A percentile compares a stretch with the other conserved stretches of the same genome.
phyloP scores from a whole-genome alignment of 2,329 filamentous ascomycete species.

The Fusarium humuli region DNA sequence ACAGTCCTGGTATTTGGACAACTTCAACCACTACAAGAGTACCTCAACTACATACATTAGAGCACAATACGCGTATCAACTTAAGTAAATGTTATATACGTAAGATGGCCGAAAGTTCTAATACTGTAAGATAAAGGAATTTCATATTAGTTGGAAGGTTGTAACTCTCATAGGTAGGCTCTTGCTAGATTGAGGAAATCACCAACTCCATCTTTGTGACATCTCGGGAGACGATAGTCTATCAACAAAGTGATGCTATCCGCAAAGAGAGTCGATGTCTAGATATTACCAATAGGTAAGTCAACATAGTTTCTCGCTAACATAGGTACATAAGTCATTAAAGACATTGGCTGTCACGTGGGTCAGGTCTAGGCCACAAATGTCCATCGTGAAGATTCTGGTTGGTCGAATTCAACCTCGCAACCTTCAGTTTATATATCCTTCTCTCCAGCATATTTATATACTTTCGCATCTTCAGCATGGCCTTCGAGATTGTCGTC shows the following conservation, averaged over 20 bases:
- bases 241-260: not conserved
- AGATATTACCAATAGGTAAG: not conserved
- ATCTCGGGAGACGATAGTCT: not conserved
- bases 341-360: constrained; percentile 23
- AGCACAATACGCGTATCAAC: not conserved
- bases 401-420: constrained; percentile 30
- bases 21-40: not conserved
- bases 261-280: not conserved
- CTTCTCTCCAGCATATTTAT: not conserved
- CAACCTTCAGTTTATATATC: constrained; percentile 8
- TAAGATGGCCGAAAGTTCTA: not conserved
- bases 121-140: not conserved
- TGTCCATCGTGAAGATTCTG: constrained; percentile 17
- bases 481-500: constrained; percentile 46
- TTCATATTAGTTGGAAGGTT: not conserved
- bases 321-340: not conserved
- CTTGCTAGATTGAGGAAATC: not conserved
- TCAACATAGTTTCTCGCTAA: not conserved
- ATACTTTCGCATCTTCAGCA: constrained; percentile 15
- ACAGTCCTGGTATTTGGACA: not conserved
- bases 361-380: constrained; percentile 15
- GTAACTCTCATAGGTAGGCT: not conserved
- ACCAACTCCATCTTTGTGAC: not conserved
- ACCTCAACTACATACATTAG: not conserved
- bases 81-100: not conserved